Conservation (phyloP, 108 stramenopile genomes). For the Fragilaria radians region DNA sequence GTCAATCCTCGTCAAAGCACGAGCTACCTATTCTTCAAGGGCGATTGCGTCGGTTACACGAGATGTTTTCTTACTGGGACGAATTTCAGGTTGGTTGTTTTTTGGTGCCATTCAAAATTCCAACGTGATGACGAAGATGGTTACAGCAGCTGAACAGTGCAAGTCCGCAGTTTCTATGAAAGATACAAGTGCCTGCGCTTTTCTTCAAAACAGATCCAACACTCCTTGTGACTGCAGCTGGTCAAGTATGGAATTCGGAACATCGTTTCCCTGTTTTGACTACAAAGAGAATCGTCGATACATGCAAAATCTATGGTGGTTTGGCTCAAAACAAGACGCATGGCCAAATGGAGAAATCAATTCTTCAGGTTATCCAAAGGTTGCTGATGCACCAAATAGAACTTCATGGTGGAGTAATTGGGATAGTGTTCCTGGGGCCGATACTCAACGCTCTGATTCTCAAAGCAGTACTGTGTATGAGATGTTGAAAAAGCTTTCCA, state of each 20-base stretch:
- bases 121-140: conserved; percentile 9
- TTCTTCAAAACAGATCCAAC: conserved; percentile 1
- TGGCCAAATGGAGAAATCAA: conserved; percentile 16
- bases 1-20: conserved; percentile 6
- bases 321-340: conserved; percentile 14
- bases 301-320: conserved; percentile 18
- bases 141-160: conserved; percentile 29
- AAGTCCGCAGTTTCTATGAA: no score
- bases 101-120: conserved; percentile 29
- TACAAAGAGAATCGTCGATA: conserved; percentile 8
- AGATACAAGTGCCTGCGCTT: conserved; percentile 1
- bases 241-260: conserved; percentile 5
- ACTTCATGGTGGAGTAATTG: conserved; percentile 28
- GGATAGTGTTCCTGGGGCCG: conserved; percentile 15
- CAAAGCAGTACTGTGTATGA: conserved; percentile 20
- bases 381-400: conserved; percentile 16
- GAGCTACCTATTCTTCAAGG: conserved; percentile 17
- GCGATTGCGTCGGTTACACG: conserved; percentile 8
- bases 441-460: background rate
- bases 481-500: conserved; percentile 5
- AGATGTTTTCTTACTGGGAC: conserved; percentile 24
- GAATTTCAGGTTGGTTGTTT: conserved; percentile 32
- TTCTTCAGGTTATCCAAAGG: conserved; percentile 15
- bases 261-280: background rate
- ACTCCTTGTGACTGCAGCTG: conserved; percentile 36